Percentiles rank a stretch among this genome's conserved stretches.
phyloP scores from a whole-genome alignment of 2,329 filamentous ascomycete species.

The Cladosporium sphaerospermum region DNA sequence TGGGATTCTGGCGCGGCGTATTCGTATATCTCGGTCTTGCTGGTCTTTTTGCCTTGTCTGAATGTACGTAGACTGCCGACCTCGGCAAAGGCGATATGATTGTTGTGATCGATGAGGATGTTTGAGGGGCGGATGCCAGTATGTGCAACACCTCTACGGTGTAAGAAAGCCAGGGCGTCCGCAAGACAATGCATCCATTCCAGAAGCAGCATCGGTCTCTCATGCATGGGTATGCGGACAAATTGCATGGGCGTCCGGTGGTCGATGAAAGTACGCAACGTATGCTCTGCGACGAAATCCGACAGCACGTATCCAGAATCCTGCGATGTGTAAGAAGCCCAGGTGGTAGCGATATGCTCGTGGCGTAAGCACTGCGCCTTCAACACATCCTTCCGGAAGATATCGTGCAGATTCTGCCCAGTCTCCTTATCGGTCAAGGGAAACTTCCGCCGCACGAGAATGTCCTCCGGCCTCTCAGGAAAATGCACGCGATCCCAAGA shows the following conservation, averaged over 20 bases:
- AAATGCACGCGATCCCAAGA: conserved; percentile 58
- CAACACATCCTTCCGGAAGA: conserved; percentile 57
- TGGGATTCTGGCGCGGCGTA: conserved; percentile 67
- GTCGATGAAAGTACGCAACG: conserved; percentile 60
- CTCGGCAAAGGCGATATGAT: conserved; percentile 63
- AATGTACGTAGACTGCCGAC: conserved; percentile 45
- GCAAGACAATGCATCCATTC: conserved; percentile 71
- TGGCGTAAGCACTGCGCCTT: conserved; percentile 55
- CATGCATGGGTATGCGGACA: conserved; percentile 56
- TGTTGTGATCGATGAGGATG: conserved; percentile 59
- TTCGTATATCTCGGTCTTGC: conserved; percentile 65
- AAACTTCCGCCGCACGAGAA: conserved; percentile 35
- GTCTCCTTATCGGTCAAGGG: conserved; percentile 25
- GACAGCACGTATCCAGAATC: conserved; percentile 60
- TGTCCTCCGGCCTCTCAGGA: conserved; percentile 53
- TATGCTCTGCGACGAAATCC: conserved; percentile 60
- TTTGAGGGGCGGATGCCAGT: conserved; percentile 66
- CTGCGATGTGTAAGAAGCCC: conserved; percentile 63
- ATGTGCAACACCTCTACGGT: conserved; percentile 58
- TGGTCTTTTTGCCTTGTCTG: conserved; percentile 47
- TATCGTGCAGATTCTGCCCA: conserved; percentile 27
- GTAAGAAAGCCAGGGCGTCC: conserved; percentile 62
- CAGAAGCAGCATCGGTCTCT: conserved; percentile 55
- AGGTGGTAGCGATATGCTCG: conserved; percentile 64
- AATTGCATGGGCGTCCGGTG: conserved; percentile 54